Base-by-base conservation (phyloP, 805 yeast species). In the Ascoidea tarda region DNA sequence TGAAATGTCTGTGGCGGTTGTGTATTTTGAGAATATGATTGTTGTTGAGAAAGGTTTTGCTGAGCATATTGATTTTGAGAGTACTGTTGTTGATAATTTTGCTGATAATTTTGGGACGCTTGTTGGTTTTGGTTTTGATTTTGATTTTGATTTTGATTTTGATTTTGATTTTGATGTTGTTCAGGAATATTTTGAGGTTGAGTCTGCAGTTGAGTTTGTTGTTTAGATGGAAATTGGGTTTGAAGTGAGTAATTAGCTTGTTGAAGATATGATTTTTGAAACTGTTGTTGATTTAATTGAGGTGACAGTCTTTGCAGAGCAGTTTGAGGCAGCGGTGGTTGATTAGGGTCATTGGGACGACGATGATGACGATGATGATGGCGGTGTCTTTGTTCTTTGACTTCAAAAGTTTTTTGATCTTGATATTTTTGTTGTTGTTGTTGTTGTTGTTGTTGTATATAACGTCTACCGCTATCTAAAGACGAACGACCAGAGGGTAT, bases 391-490 rank as follows among this genome's bases (percentile, higher is more conserved):
- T 49, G 49, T 14, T 50, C 49, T 6, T 49, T 54, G 14, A 33
- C 46, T 12, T 49, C 50, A 16, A 53, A 52, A 38, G 31, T 49
- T 5, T 42, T 45, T 38, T 50, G 52, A 16, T 50, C 47, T 44
- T 50, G 52, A 6, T 28, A 49, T 46, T 42, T 47, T 54, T 55
- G 49, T 53, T 50, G 46, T 49, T 33, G 33, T 28, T 47, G 33
- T 16, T 50, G 49, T 12, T 50, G 51, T 16, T 50, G 53, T 16
- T 63, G 65, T 49, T 64, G 64, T 16, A 63, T 57, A 49, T 63
- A 65, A 32, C 56, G 58, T 32, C 58, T 56, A 51, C 61, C 61
- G 49, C 54, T 59, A n/a, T 54, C 44, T 33, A 60, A 49, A n/a
- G 54, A 51, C 5, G 49, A 12, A 33, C 28, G 16, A 32, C 14